Conservation (phyloP, 352 stramenopile genomes). For the Phytophthora citrophthora region DNA sequence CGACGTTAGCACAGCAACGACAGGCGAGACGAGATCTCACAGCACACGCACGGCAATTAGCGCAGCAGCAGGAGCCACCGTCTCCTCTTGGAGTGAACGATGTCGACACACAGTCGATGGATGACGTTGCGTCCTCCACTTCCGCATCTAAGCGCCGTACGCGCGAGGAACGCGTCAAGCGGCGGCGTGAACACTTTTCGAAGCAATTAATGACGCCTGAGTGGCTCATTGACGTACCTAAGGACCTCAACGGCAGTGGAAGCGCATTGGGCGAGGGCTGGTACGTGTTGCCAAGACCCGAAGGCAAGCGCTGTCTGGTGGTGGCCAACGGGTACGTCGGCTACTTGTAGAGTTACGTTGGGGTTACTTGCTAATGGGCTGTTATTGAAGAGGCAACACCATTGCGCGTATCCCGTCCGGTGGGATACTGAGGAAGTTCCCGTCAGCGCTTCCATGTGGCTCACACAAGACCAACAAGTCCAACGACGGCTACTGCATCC, state of each 20-base stretch:
- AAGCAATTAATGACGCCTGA: slow-evolving; percentile 89
- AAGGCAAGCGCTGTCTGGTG: slow-evolving; percentile 91
- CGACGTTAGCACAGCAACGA: slow-evolving; percentile 70
- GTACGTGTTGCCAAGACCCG: slow-evolving; percentile 91
- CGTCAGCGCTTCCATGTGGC: slow-evolving; percentile 79
- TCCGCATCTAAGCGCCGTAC: slow-evolving; percentile 57
- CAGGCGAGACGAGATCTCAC: slow-evolving; percentile 83
- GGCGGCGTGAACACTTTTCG: slow-evolving; percentile 74
- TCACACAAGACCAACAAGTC: slow-evolving; percentile 80
- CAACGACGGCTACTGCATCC: slow-evolving; percentile 85
- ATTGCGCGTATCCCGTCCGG: slow-evolving; percentile 83
- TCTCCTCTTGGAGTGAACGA: slow-evolving; percentile 11
- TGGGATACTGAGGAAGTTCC: slow-evolving; percentile 86
- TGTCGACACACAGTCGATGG: slow-evolving; percentile 36
- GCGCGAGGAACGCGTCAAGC: slow-evolving; percentile 80
- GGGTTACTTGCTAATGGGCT: slow-evolving; percentile 1
- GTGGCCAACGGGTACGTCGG: slow-evolving; percentile 77
- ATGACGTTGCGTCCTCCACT: slow-evolving; percentile 15
- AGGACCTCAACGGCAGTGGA: slow-evolving; percentile 81
- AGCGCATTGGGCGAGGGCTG: slow-evolving; percentile 80
- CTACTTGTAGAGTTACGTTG: neutral
- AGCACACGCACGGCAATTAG: slow-evolving; percentile 73
- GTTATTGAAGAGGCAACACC: slow-evolving; percentile 63
- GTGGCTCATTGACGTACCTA: slow-evolving; percentile 90
- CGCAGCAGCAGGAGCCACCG: slow-evolving; percentile 38